Evolutionary conservation across 2,329 filamentous ascomycete species (phyloP).

Genomic region (Fusarium irregulare): DNA sequence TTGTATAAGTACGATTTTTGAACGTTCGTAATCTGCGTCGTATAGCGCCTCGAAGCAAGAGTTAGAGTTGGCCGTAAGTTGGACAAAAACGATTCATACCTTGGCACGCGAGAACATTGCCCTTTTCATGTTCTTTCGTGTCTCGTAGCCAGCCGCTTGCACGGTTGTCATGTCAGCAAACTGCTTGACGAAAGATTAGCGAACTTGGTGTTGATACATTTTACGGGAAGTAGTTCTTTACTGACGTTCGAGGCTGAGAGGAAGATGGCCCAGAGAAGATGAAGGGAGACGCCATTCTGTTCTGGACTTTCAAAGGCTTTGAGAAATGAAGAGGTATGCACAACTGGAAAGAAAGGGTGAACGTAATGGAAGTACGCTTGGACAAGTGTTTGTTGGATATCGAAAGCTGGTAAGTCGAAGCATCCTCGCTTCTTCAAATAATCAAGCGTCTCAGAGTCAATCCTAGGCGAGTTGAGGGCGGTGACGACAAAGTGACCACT

Average conservation of each 20-base stretch:
- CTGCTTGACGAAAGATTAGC: background rate
- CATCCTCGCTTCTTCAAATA: conserved; percentile 29
- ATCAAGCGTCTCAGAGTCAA: conserved; percentile 15
- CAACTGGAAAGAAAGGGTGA: conserved; percentile 41
- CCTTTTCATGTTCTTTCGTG: conserved; percentile 20
- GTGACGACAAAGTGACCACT: background rate
- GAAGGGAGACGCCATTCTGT: conserved; percentile 26
- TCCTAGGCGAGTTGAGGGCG: too few relatives aligned
- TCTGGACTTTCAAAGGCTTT: conserved; percentile 23
- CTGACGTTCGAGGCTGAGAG: conserved; percentile 33
- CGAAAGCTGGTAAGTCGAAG: conserved; percentile 29
- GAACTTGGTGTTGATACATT: background rate
- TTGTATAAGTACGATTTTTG: conserved; percentile 55
- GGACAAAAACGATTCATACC: background rate
- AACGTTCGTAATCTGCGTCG: conserved; percentile 52
- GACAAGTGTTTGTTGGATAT: conserved; percentile 29
- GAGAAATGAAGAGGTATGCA: conserved; percentile 39
- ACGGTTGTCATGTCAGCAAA: background rate
- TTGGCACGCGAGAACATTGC: conserved; percentile 28
- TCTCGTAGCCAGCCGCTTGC: background rate
- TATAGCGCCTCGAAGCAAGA: conserved; percentile 19
- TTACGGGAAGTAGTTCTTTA: background rate
- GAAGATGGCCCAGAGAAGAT: conserved; percentile 49
- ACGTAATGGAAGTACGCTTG: conserved; percentile 44
- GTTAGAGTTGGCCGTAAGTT: background rate